These are phyloP conservation scores for Thielaviopsis euricoi DNA, from an alignment of 2,329 filamentous ascomycete genomes.

Conservation along the genomic window DNA sequence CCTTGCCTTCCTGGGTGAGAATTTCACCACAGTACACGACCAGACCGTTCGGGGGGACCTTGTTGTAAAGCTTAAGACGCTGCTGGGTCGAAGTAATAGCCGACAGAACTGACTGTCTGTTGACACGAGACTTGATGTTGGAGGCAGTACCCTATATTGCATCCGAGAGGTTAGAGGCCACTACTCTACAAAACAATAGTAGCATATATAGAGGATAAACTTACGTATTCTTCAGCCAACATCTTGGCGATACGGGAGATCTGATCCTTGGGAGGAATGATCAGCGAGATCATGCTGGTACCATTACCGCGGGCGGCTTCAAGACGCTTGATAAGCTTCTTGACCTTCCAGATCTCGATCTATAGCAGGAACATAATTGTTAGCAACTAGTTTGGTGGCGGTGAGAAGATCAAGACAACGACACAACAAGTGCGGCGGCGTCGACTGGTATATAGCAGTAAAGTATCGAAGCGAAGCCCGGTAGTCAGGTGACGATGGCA, in stretches of 20 bases:
- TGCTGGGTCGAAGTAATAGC: slow-evolving; percentile 99
- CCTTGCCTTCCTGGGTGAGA: slow-evolving; percentile 93
- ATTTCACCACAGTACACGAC: slow-evolving; percentile 99
- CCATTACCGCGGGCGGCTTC: slow-evolving; percentile 95
- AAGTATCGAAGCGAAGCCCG: neutral
- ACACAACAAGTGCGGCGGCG: neutral
- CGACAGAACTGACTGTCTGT: slow-evolving; percentile 91
- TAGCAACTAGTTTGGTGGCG: neutral
- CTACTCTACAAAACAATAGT: neutral
- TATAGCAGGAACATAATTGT: slow-evolving; percentile 17
- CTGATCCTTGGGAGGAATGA: slow-evolving; percentile 98
- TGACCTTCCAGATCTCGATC: slow-evolving; percentile 90
- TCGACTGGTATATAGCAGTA: neutral
- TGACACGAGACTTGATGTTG: slow-evolving; percentile 99
- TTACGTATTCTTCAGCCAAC: slow-evolving; percentile 99
- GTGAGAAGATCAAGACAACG: neutral
- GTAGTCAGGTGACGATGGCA: neutral
- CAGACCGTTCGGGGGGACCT: slow-evolving; percentile 91
- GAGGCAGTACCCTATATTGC: slow-evolving; percentile 69
- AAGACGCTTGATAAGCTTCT: slow-evolving; percentile 98
- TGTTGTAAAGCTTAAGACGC: slow-evolving; percentile 96
- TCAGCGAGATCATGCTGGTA: slow-evolving; percentile 98
- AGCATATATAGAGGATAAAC: slow-evolving; percentile 19
- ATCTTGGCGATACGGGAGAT: slow-evolving; percentile 93
- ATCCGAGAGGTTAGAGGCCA: neutral